Evolutionary conservation across 2,329 filamentous ascomycete species (phyloP).

Genomic region (Dendryphion nanum): DNA sequence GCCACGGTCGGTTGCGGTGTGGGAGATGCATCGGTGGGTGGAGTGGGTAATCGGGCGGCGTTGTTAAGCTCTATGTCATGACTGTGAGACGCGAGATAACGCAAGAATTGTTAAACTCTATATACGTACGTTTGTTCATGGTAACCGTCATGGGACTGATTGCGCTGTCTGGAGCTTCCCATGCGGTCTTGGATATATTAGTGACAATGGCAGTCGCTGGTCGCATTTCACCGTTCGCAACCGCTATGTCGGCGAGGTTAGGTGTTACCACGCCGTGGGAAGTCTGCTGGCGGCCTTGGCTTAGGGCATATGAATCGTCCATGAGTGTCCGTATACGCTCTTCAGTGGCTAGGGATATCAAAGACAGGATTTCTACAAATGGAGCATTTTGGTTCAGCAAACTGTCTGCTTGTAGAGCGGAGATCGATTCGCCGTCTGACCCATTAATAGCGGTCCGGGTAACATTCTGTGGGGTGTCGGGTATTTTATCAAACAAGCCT

Average conservation of each 20-base stretch:
- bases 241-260: slow-evolving; percentile 73
- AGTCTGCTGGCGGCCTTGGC: slow-evolving; percentile 69
- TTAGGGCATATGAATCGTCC: slow-evolving; percentile 71
- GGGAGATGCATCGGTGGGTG: slow-evolving; percentile 48
- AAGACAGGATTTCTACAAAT: slow-evolving; percentile 76
- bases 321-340: slow-evolving; percentile 73
- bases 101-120: too few relatives aligned
- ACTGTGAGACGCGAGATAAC: too few relatives aligned
- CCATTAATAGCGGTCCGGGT: slow-evolving; percentile 47
- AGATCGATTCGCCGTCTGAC: slow-evolving; percentile 61
- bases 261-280: slow-evolving; percentile 76
- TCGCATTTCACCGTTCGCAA: slow-evolving; percentile 45
- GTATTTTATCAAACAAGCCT: slow-evolving; percentile 49
- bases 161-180: slow-evolving; percentile 49
- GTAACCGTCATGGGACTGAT: slow-evolving; percentile 56
- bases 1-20: slow-evolving; percentile 49
- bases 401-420: slow-evolving; percentile 56
- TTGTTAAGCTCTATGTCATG: slow-evolving; percentile 32
- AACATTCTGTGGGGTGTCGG: slow-evolving; percentile 28
- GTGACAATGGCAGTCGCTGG: slow-evolving; percentile 38
- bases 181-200: slow-evolving; percentile 39
- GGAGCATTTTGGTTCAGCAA: slow-evolving; percentile 70
- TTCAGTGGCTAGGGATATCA: slow-evolving; percentile 80
- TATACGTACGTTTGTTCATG: slow-evolving; percentile 25
- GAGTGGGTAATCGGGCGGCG: slow-evolving; percentile 44